Percentiles rank a stretch among this genome's conserved stretches.
phyloP scores from a whole-genome alignment of 2,329 filamentous ascomycete species.

The Trichoderma koningiopsis region DNA sequence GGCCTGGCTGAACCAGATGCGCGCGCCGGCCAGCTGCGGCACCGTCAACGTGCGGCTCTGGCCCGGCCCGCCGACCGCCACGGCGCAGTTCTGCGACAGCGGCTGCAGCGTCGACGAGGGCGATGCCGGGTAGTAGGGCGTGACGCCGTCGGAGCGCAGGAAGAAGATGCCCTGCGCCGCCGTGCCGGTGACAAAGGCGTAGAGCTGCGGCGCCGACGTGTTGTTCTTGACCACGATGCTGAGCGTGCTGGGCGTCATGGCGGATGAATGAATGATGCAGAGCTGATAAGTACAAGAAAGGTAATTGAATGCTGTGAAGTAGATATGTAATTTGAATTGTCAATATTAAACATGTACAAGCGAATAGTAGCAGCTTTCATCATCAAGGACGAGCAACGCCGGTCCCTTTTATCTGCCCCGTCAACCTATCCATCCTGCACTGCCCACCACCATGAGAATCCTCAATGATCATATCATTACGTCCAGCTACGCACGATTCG shows the following conservation, averaged over 20 bases:
- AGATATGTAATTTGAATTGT: background rate
- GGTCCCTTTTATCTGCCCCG: background rate
- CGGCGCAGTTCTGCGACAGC: conserved; percentile 61
- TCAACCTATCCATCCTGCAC: background rate
- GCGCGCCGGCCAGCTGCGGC: conserved; percentile 69
- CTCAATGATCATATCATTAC: background rate
- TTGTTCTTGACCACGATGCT: conserved; percentile 67
- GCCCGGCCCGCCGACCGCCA: conserved; percentile 64
- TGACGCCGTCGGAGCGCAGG: conserved; percentile 65
- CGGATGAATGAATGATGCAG: background rate
- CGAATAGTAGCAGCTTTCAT: background rate
- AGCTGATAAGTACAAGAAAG: background rate
- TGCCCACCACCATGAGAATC: background rate
- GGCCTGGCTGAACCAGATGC: conserved; percentile 71
- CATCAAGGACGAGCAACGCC: background rate
- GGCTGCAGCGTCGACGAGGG: conserved; percentile 54
- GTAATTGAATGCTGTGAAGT: too few species aligned
- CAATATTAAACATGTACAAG: background rate
- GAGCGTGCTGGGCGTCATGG: conserved; percentile 43
- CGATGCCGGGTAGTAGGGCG: conserved; percentile 64
- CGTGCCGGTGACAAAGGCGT: conserved; percentile 69
- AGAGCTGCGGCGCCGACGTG: conserved; percentile 58
- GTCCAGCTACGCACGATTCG: background rate
- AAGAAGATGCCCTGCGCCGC: conserved; percentile 62
- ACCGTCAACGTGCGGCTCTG: conserved; percentile 62